phyloP scores from a whole-genome alignment of 305 asterid species.

The Plantago rigida region DNA sequence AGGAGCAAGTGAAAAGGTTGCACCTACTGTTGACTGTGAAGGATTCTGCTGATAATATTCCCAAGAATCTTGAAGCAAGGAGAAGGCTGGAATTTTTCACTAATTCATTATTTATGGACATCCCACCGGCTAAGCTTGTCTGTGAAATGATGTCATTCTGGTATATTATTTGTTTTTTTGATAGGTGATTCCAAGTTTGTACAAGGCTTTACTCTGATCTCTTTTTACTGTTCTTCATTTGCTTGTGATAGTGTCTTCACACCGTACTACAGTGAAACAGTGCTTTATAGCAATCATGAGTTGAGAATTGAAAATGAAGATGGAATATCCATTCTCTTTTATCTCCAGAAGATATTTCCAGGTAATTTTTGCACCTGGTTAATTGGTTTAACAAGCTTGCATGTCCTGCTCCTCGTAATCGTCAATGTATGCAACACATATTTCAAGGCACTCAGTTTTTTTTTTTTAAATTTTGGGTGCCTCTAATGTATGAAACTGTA shows the following conservation, averaged over 20 bases:
- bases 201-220: conserved; percentile 25
- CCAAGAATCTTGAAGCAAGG: conserved; percentile 95
- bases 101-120: conserved; percentile 89
- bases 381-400: conserved; percentile 3
- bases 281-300: conserved; percentile 86
- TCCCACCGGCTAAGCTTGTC: conserved; percentile 89
- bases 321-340: conserved; percentile 88
- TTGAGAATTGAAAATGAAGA: conserved; percentile 91
- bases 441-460: too few species aligned
- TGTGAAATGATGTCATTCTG: conserved; percentile 90
- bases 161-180: conserved; percentile 32
- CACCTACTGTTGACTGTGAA: conserved; percentile 91
- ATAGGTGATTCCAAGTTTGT: conserved; percentile 16
- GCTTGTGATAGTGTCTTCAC: conserved; percentile 79
- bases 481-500: too few species aligned
- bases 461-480: too few species aligned
- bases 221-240: conserved; percentile 25
- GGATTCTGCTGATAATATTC: conserved; percentile 91
- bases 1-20: conserved; percentile 92
- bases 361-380: conserved; percentile 33
- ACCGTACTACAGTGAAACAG: conserved; percentile 97
- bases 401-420: too few species aligned
- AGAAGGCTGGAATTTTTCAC: conserved; percentile 83
- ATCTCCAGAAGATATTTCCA: conserved; percentile 96
- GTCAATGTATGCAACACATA: too few species aligned